These are phyloP conservation scores for Cryptosporidium baileyi DNA, from an alignment of 169 alveolate species.

Conservation along the genomic window DNA sequence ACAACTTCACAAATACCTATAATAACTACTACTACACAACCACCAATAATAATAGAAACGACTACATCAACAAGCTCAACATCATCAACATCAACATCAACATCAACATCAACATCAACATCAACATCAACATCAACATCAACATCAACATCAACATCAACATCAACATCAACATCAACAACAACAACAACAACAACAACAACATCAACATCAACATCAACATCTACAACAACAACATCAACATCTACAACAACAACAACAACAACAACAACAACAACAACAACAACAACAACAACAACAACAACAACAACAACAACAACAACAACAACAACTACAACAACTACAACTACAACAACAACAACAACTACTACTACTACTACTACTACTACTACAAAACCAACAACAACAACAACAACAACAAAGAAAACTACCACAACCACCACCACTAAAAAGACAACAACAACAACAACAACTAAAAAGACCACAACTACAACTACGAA, in stretches of 20 bases:
- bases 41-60: neutral
- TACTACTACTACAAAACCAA: neutral
- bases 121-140: slow-evolving; percentile 4
- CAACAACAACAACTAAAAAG: neutral
- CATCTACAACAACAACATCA: neutral
- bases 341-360: slow-evolving; percentile 3
- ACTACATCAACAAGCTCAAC: slow-evolving; percentile 19
- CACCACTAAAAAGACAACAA: neutral
- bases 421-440: slow-evolving; percentile 1
- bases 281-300: slow-evolving; percentile 23
- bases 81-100: slow-evolving; percentile 2
- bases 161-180: neutral
- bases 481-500: slow-evolving; percentile 24
- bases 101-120: neutral
- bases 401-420: slow-evolving; percentile 1
- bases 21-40: neutral
- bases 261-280: neutral
- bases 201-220: neutral
- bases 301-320: neutral
- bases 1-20: neutral
- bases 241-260: slow-evolving; percentile 44
- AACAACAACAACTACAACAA: neutral
- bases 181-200: neutral
- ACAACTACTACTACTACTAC: slow-evolving; percentile 1
- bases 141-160: neutral